These are phyloP conservation scores for Purpureocillium lavendulum DNA, from an alignment of 2,329 filamentous ascomycete species.

Conservation along the genomic window DNA sequence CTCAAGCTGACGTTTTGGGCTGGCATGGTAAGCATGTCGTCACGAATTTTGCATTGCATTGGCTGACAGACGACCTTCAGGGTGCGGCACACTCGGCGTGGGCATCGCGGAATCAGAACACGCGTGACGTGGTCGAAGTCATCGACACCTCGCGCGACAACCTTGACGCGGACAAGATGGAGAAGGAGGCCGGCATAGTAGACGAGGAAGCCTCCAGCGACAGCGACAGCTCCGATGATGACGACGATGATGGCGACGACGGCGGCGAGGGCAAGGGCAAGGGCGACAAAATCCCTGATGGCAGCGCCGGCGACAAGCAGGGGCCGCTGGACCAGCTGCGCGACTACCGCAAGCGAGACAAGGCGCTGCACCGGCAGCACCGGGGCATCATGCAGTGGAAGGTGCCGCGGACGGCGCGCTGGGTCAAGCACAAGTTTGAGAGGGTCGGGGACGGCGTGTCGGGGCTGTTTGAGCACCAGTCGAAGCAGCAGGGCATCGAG, in stretches of 20 bases:
- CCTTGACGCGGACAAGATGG: constrained; percentile 18
- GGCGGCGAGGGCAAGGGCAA: constrained; percentile 20
- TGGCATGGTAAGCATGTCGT: constrained; percentile 20
- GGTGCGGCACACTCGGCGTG: constrained; percentile 26
- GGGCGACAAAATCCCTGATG: constrained; percentile 18
- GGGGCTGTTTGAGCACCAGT: constrained; percentile 49
- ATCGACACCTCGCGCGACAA: constrained; percentile 32
- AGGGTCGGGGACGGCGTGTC: constrained; percentile 52
- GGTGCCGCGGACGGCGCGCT: constrained; percentile 38
- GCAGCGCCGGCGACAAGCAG: constrained; percentile 32
- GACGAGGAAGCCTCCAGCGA: constrained; percentile 21
- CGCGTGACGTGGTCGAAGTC: constrained; percentile 35
- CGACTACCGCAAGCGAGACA: constrained; percentile 52
- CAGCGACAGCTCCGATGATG: constrained; percentile 19
- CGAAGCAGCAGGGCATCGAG: constrained; percentile 53
- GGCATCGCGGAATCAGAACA: constrained; percentile 23
- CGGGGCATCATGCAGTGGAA: constrained; percentile 67
- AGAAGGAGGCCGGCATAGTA: constrained; percentile 26
- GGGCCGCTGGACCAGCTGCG: constrained; percentile 39
- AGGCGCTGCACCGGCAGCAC: constrained; percentile 56
- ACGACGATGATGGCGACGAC: constrained; percentile 19
- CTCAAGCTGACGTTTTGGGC: constrained; percentile 25
- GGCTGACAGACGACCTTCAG: too few relatives aligned
- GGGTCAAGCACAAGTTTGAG: constrained; percentile 42
- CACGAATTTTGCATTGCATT: too few relatives aligned